Evolutionary conservation across 169 alveolate genomes (phyloP).

Genomic region (Babesia bigemina): DNA sequence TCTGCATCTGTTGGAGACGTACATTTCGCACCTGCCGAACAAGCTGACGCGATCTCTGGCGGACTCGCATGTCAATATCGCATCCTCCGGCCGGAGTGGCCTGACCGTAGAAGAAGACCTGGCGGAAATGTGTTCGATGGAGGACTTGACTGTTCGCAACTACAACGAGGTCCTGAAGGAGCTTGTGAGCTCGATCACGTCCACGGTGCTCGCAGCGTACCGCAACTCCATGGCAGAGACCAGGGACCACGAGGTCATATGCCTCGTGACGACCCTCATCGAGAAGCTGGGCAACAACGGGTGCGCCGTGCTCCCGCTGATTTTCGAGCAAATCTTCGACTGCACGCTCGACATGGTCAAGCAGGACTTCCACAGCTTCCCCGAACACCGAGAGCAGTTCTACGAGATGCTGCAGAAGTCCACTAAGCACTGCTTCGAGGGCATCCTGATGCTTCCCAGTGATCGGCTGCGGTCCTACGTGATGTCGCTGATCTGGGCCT

Average conservation of each 20-base stretch:
- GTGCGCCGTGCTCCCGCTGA: conserved; percentile 80
- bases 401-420: conserved; percentile 83
- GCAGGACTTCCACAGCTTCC: conserved; percentile 88
- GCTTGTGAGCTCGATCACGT: conserved; percentile 63
- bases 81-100: not conserved
- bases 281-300: conserved; percentile 74
- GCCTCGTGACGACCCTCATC: conserved; percentile 71
- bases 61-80: not conserved
- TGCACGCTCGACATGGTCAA: conserved; percentile 89
- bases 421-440: conserved; percentile 80
- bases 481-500: conserved; percentile 88
- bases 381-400: conserved; percentile 89
- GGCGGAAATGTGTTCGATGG: conserved; percentile 3
- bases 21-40: conserved; percentile 52
- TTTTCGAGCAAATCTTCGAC: conserved; percentile 83
- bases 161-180: conserved; percentile 70
- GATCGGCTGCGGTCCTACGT: conserved; percentile 81
- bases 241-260: conserved; percentile 78
- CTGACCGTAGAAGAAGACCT: not conserved
- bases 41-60: conserved; percentile 26
- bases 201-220: conserved; percentile 72
- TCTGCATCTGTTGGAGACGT: conserved; percentile 77
- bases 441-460: conserved; percentile 78
- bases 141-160: conserved; percentile 8
- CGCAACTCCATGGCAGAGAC: conserved; percentile 73